Evolutionary conservation across 2,329 filamentous ascomycete genomes (phyloP).

Genomic region (Arthrinium puccinioides): DNA sequence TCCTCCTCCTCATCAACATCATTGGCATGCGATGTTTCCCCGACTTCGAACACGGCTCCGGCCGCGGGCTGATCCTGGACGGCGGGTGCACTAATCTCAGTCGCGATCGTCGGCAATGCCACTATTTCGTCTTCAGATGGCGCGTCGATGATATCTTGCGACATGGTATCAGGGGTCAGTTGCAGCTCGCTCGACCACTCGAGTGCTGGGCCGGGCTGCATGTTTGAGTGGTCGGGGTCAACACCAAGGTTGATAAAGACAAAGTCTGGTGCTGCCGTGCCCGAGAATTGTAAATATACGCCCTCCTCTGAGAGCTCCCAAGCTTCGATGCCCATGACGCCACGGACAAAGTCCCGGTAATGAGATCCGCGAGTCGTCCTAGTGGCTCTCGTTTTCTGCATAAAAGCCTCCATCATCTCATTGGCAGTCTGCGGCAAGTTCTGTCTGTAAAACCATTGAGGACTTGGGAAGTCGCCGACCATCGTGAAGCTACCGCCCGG

Average conservation of each 20-base stretch:
- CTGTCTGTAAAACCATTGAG: slow-evolving; percentile 6
- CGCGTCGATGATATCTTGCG: slow-evolving; percentile 27
- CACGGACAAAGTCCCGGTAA: slow-evolving; percentile 17
- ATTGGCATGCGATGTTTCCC: too few species aligned
- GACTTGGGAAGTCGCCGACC: slow-evolving; percentile 4
- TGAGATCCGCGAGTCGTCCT: slow-evolving; percentile 10
- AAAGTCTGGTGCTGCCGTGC: slow-evolving; percentile 26
- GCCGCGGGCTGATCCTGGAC: background rate
- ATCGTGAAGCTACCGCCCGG: slow-evolving; percentile 3
- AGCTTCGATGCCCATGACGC: slow-evolving; percentile 29
- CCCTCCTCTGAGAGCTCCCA: slow-evolving; percentile 38
- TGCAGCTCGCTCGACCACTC: slow-evolving; percentile 32
- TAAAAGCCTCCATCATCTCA: slow-evolving; percentile 13
- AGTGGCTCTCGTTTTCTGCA: slow-evolving; percentile 9
- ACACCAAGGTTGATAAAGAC: slow-evolving; percentile 30
- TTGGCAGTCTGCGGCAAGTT: slow-evolving; percentile 15
- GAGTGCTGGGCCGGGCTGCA: slow-evolving; percentile 14
- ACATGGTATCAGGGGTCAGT: slow-evolving; percentile 32
- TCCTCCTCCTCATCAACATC: background rate
- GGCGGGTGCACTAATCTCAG: background rate
- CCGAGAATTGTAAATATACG: slow-evolving; percentile 21
- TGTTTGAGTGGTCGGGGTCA: slow-evolving; percentile 12
- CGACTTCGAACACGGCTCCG: background rate
- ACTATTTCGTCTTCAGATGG: slow-evolving; percentile 23
- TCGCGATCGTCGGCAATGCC: slow-evolving; percentile 9